Conservation (phyloP, 306 rosid genomes). For the Ammopiptanthus mongolicus region DNA sequence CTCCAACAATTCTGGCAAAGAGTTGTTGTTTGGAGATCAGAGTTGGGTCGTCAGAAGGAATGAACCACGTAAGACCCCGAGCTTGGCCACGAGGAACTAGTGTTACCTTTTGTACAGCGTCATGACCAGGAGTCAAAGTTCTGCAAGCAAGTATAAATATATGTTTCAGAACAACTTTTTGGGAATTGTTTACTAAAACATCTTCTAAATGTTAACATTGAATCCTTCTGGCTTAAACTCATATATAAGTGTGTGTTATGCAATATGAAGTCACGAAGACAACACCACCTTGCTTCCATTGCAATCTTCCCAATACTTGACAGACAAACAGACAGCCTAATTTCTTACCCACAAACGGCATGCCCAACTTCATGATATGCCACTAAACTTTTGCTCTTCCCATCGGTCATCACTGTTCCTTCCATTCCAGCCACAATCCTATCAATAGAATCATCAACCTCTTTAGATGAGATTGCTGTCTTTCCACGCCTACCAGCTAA, state of each 20-base stretch:
- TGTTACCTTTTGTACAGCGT: conserved; percentile 94
- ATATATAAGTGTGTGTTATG: background rate
- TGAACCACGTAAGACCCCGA: conserved; percentile 98
- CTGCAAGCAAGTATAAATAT: conserved; percentile 37
- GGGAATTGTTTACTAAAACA: background rate
- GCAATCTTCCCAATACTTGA: conserved; percentile 9
- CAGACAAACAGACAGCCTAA: background rate
- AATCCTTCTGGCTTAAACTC: background rate
- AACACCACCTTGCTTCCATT: background rate
- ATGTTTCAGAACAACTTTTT: background rate
- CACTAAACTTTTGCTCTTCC: conserved; percentile 97
- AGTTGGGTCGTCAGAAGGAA: conserved; percentile 93
- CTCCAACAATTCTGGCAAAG: conserved; percentile 96
- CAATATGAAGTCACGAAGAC: background rate
- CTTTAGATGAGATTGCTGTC: conserved; percentile 88
- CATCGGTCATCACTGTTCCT: conserved; percentile 99
- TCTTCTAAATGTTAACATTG: background rate
- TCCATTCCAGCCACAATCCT: conserved; percentile 99
- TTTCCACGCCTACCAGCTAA: conserved; percentile 93
- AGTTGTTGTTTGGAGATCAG: conserved; percentile 96
- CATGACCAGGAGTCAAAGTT: conserved; percentile 98
- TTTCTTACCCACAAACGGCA: conserved; percentile 84
- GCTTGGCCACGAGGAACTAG: conserved; percentile 97
- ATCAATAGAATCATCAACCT: conserved; percentile 95
- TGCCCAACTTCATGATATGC: conserved; percentile 99